Evolutionary conservation across 345 rosid genomes (phyloP), one percentile per base, ranked within the genome.

Genomic region (Gossypium mustelinum): DNA sequence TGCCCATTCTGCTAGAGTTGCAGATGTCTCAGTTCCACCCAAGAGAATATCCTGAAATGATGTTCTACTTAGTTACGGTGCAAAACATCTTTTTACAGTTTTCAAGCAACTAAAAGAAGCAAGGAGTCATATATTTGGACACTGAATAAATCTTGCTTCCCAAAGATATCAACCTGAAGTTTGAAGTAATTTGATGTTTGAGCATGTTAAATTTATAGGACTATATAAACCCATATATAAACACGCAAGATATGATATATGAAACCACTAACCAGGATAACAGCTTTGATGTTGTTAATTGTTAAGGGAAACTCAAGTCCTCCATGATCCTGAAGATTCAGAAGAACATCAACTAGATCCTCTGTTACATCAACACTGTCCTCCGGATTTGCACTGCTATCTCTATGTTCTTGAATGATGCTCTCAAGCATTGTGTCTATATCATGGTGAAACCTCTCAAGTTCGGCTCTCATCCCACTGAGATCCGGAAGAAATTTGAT

Each of bases 331-430:
- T 69, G 59, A 17, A 69, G 44, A 3, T 17, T 69, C 27, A 70
- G 34, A 10, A 70, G 61, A 70, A 70, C 61, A 70, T 54, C 47
- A 2, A 70, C 4, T 9, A 54, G 61, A 29, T 70, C 61, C 2
- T 70, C 44, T 3, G 44, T 7, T n/a, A 11, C 59, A 9, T 9
- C 73, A 7, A 17, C 25, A 3, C 45, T 11, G 0, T 2, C 7
- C 16, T 10, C 54, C 2, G 1, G 2, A 7, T 68, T 47, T 1
- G 62, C 1, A 7, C 41, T 47, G 13, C 69, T 70, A 22, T 68
- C 57, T 75, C 6, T 71, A 34, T 68, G 82, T 16, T 72, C 72
- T 17, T 22, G 14, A 22, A 85, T 72, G 52, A 83, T 27, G 14
- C 27, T 57, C 59, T 79, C 78, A 9, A 83, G 58, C 3, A 78